Evolutionary conservation across 805 yeast genomes (phyloP), one percentile per base, ranked within the genome.

Genomic region (Candida incommunis): DNA sequence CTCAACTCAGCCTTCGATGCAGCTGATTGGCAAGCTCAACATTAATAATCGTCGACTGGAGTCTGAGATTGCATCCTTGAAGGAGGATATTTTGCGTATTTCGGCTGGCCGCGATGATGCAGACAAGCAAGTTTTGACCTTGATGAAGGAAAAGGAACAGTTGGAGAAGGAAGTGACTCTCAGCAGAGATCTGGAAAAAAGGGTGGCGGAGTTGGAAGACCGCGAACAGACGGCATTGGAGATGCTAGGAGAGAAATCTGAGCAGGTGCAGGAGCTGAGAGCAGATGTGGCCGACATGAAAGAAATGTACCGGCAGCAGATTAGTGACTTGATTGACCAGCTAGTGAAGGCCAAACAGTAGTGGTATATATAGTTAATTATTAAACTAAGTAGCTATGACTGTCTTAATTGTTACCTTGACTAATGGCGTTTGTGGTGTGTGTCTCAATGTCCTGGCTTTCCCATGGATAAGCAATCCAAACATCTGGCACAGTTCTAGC

Each of bases 391-490:
- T n/a, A n/a, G n/a, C n/a, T n/a, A n/a, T n/a, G n/a, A 24, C 16
- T n/a, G 26, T 24, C n/a, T 43, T 58, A 75, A 54, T 68, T 69
- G 59, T 80, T 75, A 26, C 87, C 88, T 64, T 83, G 94, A 44
- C 64, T 67, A 44, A 67, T 65, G 23, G 94, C 90, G 29, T 59
- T 56, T 51, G 67, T 68, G 22, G 92, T 80, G 60, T 84, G 95
- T 50, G 69, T 70, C 56, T 82, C 94, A 53, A 84, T 85, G 62
- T 84, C 92, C 23, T 62, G 65, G 18, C 92, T 81, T 59, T 85
- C 95, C 94, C 94, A 84, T 35, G 95, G 95, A 62, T 85, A 84
- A 37, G 90, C 87, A 54, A 84, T 76, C 95, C 95, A 84, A 55
- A 67, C 68, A 58, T 84, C 94, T 22, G 77, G 78, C 34, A 82